A percentile compares a stretch with the other conserved stretches of the same genome.
Conservation (phyloP, 192 early-diverging fungal genomes). For the Dimargaris xerosporica region DNA sequence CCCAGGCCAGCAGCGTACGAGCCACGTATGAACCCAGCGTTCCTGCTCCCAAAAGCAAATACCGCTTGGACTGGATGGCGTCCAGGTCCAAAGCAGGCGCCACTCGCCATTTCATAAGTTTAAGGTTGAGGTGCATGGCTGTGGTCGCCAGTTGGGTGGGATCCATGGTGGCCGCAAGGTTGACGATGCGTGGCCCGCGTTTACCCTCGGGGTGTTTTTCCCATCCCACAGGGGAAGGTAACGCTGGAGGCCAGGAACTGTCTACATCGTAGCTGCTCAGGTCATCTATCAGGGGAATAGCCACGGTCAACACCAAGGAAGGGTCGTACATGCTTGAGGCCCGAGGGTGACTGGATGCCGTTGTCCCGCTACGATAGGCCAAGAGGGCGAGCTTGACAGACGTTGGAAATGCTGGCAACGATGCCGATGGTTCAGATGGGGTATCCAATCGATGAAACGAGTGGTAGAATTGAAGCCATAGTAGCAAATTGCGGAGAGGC, state of each 20-base stretch:
- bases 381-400: slow-evolving; percentile 19
- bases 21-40: slow-evolving; percentile 92
- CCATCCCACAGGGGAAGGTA: slow-evolving; percentile 60
- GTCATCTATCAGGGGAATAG: too few species aligned
- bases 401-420: slow-evolving; percentile 16
- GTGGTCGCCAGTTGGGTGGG: slow-evolving; percentile 69
- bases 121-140: slow-evolving; percentile 86
- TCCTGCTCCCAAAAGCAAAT: slow-evolving; percentile 81
- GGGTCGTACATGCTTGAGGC: background rate
- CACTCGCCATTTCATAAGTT: slow-evolving; percentile 94
- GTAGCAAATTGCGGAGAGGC: slow-evolving; percentile 83
- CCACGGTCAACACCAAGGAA: too few species aligned
- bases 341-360: slow-evolving; percentile 12
- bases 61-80: slow-evolving; percentile 56
- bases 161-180: slow-evolving; percentile 82
- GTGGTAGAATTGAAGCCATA: slow-evolving; percentile 22
- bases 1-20: slow-evolving; percentile 79
- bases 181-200: slow-evolving; percentile 63
- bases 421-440: too few species aligned
- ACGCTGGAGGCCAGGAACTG: background rate
- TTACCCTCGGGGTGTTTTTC: slow-evolving; percentile 68
- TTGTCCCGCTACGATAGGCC: background rate
- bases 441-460: background rate
- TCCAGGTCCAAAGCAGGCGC: slow-evolving; percentile 71
- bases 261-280: slow-evolving; percentile 12